Evolutionary conservation across 345 rosid species (phyloP).

Genomic region (Viola odorata): DNA sequence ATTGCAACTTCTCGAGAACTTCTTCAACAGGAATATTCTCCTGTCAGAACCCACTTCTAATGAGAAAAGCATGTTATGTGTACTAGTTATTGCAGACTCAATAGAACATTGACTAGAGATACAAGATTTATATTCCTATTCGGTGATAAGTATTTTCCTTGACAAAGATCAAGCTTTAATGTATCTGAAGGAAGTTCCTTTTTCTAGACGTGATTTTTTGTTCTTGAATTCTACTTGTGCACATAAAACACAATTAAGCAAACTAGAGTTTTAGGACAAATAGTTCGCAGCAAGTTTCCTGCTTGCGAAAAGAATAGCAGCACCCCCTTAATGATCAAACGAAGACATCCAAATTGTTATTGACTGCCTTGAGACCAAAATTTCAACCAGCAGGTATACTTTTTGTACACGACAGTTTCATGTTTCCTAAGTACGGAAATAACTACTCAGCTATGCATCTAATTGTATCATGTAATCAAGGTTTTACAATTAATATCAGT

Average conservation of each 20-base stretch:
- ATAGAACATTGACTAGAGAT: neutral
- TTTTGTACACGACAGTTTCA: neutral
- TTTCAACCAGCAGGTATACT: neutral
- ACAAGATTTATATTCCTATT: neutral
- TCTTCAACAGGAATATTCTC: slow-evolving; percentile 49
- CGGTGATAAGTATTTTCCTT: neutral
- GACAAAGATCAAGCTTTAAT: neutral
- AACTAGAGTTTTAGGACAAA: too few species aligned
- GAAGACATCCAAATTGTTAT: neutral
- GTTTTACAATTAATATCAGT: neutral
- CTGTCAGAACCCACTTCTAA: slow-evolving; percentile 26
- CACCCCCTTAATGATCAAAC: neutral
- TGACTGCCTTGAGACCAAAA: neutral
- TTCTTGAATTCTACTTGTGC: too few species aligned
- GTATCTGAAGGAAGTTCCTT: neutral
- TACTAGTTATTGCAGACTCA: neutral
- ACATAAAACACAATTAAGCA: too few species aligned
- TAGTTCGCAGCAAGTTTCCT: neutral
- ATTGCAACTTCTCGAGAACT: slow-evolving; percentile 48
- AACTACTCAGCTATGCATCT: neutral
- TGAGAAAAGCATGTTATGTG: neutral
- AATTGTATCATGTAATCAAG: neutral
- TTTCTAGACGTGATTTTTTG: too few species aligned
- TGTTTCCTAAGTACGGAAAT: neutral
- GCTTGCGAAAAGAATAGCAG: neutral